A percentile compares a stretch with the other conserved stretches of the same genome.
These are phyloP conservation scores for Gossypium australe DNA, from an alignment of 345 rosid genomes.

Conservation along the genomic window DNA sequence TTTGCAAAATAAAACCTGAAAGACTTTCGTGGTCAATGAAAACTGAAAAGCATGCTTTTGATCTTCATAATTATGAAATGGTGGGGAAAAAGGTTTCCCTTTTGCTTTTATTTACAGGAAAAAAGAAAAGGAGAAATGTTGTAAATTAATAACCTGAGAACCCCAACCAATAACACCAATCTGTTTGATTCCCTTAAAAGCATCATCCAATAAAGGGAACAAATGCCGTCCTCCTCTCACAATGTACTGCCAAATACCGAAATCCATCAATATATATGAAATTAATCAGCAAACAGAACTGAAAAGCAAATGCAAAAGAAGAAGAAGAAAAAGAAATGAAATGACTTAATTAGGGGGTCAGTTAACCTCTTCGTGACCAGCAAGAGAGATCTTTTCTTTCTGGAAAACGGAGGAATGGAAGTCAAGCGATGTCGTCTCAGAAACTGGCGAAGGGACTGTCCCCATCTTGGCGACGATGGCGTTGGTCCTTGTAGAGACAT, in stretches of 20 bases:
- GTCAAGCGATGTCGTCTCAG: slow-evolving; percentile 19
- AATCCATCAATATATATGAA: background rate
- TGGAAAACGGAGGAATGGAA: slow-evolving; percentile 32
- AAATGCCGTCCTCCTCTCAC: slow-evolving; percentile 50
- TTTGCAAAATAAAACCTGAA: no score
- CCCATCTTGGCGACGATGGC: slow-evolving; percentile 19
- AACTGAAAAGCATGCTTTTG: no score
- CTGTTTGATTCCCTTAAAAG: slow-evolving; percentile 44
- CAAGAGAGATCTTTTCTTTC: slow-evolving; percentile 34
- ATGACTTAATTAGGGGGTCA: background rate
- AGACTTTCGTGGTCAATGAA: no score
- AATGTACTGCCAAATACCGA: slow-evolving; percentile 26
- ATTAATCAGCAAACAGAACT: background rate
- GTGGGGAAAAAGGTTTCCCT: background rate
- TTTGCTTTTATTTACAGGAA: no score
- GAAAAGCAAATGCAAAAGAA: background rate
- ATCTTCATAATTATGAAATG: background rate
- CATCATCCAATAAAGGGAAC: slow-evolving; percentile 39
- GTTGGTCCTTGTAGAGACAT: background rate
- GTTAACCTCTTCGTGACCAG: slow-evolving; percentile 38
- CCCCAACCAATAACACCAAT: slow-evolving; percentile 54
- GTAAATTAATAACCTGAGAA: slow-evolving; percentile 32
- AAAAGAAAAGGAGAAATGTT: background rate
- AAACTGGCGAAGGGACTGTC: slow-evolving; percentile 10
- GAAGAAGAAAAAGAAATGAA: background rate